Percentiles rank a stretch among this genome's conserved stretches.
phyloP scores from a whole-genome alignment of 2,329 filamentous ascomycete species.

The Aspergillus sp. region DNA sequence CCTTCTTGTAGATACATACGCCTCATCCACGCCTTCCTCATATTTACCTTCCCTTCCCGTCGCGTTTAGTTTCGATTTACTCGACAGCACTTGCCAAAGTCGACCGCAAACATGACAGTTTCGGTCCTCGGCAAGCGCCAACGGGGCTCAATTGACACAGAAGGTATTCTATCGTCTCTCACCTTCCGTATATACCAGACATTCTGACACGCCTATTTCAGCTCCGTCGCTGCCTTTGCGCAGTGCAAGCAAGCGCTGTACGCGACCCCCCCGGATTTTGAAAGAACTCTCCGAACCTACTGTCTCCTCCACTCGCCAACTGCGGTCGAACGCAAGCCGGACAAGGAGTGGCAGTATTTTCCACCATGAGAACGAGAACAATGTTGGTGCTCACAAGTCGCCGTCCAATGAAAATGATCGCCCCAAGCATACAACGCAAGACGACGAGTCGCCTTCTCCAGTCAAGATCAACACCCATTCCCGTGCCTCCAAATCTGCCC shows the following conservation, averaged over 20 bases:
- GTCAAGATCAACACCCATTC: constrained; percentile 48
- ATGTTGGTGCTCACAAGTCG: constrained; percentile 12
- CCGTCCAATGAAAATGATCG: constrained; percentile 35
- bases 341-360: constrained; percentile 26
- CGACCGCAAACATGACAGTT: constrained; percentile 33
- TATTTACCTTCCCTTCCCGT: neutral
- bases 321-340: constrained; percentile 37
- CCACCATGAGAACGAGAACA: constrained; percentile 28
- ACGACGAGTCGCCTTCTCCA: constrained; percentile 42
- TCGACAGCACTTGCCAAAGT: neutral
- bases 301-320: constrained; percentile 26
- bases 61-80: constrained; percentile 8
- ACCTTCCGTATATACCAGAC: constrained; percentile 11
- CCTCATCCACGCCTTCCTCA: neutral
- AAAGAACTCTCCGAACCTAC: constrained; percentile 28
- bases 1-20: neutral
- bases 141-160: constrained; percentile 33
- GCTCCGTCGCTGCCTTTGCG: constrained; percentile 30
- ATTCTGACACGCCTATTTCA: constrained; percentile 14
- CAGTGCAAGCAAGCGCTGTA: constrained; percentile 47
- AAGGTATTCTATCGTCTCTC: constrained; percentile 34
- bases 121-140: constrained; percentile 45
- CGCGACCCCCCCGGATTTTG: constrained; percentile 42
- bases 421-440: constrained; percentile 48
- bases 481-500: constrained; percentile 36